phyloP scores from a whole-genome alignment of 257 asterid species.

The Coffea canephora region DNA sequence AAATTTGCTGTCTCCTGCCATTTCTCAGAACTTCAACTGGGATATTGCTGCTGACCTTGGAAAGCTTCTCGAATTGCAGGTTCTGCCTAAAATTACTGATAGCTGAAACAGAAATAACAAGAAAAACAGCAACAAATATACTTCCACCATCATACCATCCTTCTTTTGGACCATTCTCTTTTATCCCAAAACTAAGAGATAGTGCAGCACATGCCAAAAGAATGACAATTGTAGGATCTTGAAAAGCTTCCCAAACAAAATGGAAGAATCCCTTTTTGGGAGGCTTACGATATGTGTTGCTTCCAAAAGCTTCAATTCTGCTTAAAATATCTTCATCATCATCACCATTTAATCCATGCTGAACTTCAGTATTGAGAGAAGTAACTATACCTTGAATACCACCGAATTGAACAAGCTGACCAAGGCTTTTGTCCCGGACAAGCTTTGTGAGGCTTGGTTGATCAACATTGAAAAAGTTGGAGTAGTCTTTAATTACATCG shows the following conservation, averaged over 20 bases:
- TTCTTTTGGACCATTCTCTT: constrained; percentile 34
- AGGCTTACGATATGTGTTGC: constrained; percentile 30
- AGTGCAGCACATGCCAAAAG: constrained; percentile 36
- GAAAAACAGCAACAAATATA: constrained; percentile 36
- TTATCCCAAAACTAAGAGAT: constrained; percentile 43
- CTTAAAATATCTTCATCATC: constrained; percentile 22
- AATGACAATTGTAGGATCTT: constrained; percentile 33
- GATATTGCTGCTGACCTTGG: constrained; percentile 28
- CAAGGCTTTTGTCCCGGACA: constrained; percentile 31
- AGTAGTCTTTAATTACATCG: constrained; percentile 1
- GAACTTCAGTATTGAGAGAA: constrained; percentile 20
- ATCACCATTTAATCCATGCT: constrained; percentile 25
- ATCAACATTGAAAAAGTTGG: constrained; percentile 15
- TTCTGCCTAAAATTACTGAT: constrained; percentile 33
- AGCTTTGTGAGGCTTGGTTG: constrained; percentile 28
- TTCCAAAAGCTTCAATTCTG: constrained; percentile 35
- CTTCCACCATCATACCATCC: constrained; percentile 52
- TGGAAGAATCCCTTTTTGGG: constrained; percentile 22
- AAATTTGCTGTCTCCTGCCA: constrained; percentile 29
- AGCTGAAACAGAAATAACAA: constrained; percentile 37
- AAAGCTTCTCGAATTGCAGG: constrained; percentile 36
- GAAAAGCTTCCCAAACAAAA: constrained; percentile 33
- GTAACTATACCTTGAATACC: constrained; percentile 35
- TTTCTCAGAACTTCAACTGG: constrained; percentile 39
- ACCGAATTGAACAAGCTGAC: constrained; percentile 19